A percentile compares a stretch with the other conserved stretches of the same genome.
These are phyloP conservation scores for Xylariales sp. DNA, from an alignment of 2,329 filamentous ascomycete species.

Conservation along the genomic window DNA sequence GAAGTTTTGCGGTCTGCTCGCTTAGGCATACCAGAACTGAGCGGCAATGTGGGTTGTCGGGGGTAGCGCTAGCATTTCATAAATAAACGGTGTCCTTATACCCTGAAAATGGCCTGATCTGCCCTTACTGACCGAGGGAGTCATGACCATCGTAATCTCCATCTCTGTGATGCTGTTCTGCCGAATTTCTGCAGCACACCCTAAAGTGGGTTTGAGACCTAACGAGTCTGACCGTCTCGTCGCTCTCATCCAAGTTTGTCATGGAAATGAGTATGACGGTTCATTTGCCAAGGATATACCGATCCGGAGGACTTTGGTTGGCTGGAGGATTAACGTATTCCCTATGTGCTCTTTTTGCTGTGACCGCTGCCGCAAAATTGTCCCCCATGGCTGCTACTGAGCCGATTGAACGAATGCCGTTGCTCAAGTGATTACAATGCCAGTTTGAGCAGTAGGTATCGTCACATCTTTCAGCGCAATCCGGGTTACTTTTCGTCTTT, in stretches of 20 bases:
- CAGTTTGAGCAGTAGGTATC: conserved; percentile 23
- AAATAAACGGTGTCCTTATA: conserved; percentile 23
- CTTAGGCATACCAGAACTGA: conserved; percentile 35
- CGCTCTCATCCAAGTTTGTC: conserved; percentile 17
- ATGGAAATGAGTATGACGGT: conserved; percentile 19
- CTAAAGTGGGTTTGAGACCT: conserved; percentile 23
- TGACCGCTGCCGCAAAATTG: conserved; percentile 23
- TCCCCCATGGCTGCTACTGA: conserved; percentile 23
- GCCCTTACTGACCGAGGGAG: neutral
- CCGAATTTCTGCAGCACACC: conserved; percentile 23
- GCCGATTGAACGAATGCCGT: conserved; percentile 18
- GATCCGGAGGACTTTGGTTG: conserved; percentile 20
- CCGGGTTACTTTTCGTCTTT: conserved; percentile 18
- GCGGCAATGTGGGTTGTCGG: conserved; percentile 32
- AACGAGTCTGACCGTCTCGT: conserved; percentile 20
- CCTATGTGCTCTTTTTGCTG: conserved; percentile 26
- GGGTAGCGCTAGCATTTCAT: conserved; percentile 46
- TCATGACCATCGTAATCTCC: conserved; percentile 19
- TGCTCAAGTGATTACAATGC: conserved; percentile 25
- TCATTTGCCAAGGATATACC: conserved; percentile 19
- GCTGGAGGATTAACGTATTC: conserved; percentile 26
- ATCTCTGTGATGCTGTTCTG: conserved; percentile 17
- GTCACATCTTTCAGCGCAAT: conserved; percentile 19
- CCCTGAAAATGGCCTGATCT: neutral
- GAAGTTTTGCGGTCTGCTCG: conserved; percentile 36